Base-by-base conservation (phyloP, 2,329 filamentous ascomycete genomes). In the Claviceps monticola region DNA sequence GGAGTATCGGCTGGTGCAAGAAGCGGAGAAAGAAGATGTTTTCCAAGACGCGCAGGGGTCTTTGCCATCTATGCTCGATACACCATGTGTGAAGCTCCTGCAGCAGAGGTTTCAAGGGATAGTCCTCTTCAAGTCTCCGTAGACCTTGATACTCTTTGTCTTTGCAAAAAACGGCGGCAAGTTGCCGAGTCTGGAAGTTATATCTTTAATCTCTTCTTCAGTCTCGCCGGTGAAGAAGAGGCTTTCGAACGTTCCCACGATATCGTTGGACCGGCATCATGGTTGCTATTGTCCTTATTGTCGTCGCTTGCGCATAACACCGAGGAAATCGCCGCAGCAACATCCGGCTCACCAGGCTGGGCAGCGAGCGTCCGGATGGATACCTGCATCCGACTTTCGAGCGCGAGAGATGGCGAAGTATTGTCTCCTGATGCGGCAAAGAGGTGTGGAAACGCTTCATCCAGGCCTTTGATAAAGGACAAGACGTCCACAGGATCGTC, bases 371-470 rank as follows among this genome's bases (percentile, higher is more conserved):
- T 46, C 43, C 64, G 60, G 19, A 73, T 63, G 44, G 65, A 56
- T 38, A 59, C 57, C 48, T 64, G 62, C 0, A 67, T 70, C 44
- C 70, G 69, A 26, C 73, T 63, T 4, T 64, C 58, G 21, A 73
- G 56, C 2, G 64, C 64, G 7, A 34, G 29, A 34, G 29, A 67
- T 54, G 4, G 61, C 42, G 14, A 56, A 56, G 13, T 58, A 48
- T 16, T 53, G 48, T 54, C 46, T 2, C 55, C 53, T 4, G 58
- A 51, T 9, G 56, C 51, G 11, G 56, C 42, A 42, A 71, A 63
- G 4, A 61, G 61, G 5, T 50, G 38, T 7, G 66, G 65, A 43
- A 69, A 66, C 9, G 55, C 56, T 3, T 42, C 29, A 44, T 70
- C 61, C 8, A 71, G 55, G 19, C 52, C 54, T 21, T 65, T 53